Conservation (phyloP, 345 rosid genomes). For the Eucalyptus tenuipes region DNA sequence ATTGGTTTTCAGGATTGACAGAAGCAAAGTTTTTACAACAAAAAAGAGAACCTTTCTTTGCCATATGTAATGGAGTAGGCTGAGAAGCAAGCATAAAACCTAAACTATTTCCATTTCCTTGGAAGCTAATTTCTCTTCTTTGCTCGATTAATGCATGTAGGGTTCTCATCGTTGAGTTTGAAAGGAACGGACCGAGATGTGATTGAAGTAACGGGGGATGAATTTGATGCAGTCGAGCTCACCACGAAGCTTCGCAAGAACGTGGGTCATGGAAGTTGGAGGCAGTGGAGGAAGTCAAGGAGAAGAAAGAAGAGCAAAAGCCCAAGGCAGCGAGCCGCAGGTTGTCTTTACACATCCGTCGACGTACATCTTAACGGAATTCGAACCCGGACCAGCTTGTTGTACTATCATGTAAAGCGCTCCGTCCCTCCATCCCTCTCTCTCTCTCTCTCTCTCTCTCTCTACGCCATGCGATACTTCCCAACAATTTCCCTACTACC, state of each 20-base stretch:
- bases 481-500: background rate
- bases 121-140: background rate
- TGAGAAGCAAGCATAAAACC: background rate
- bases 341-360: too few species aligned
- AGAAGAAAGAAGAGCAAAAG: background rate
- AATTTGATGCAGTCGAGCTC: background rate
- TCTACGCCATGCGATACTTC: background rate
- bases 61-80: background rate
- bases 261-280: background rate
- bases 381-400: background rate
- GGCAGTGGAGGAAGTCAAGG: background rate
- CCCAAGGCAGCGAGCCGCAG: background rate
- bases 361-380: background rate
- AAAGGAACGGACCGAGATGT: background rate
- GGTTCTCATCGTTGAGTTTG: background rate
- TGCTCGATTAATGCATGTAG: background rate
- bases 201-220: slow-evolving; percentile 3
- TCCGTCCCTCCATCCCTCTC: background rate
- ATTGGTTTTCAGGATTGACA: background rate
- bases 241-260: background rate
- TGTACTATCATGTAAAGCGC: background rate
- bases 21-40: background rate
- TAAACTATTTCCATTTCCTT: background rate
- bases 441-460: background rate
- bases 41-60: background rate